Conservation (phyloP, 1,139 yeast species). For the Saccharomycopsis phalli region DNA sequence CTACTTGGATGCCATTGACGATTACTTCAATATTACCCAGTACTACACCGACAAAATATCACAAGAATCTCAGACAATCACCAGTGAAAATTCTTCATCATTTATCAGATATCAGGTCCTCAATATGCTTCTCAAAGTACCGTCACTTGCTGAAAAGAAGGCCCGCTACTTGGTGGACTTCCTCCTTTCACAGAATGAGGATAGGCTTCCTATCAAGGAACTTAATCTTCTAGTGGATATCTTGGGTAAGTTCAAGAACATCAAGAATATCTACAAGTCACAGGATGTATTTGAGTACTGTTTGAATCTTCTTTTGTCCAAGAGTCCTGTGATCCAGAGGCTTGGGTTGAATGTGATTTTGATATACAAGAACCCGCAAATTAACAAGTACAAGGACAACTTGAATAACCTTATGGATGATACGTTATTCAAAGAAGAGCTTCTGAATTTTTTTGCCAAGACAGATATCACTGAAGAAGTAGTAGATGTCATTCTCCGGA, state of each 20-base stretch:
- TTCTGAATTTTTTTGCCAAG: slow-evolving; percentile 50
- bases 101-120: slow-evolving; percentile 26
- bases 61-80: slow-evolving; percentile 20
- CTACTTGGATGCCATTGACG: slow-evolving; percentile 26
- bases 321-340: slow-evolving; percentile 55
- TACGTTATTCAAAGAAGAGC: slow-evolving; percentile 75
- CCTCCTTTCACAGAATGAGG: slow-evolving; percentile 32
- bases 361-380: slow-evolving; percentile 48
- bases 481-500: slow-evolving; percentile 68
- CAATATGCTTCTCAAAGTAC: slow-evolving; percentile 41
- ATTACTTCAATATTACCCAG: slow-evolving; percentile 29
- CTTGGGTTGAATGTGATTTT: slow-evolving; percentile 66
- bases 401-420: slow-evolving; percentile 74
- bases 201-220: slow-evolving; percentile 54
- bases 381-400: slow-evolving; percentile 65
- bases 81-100: slow-evolving; percentile 22
- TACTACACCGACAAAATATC: background rate
- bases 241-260: slow-evolving; percentile 56
- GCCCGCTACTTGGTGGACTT: slow-evolving; percentile 48
- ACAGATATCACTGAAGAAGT: slow-evolving; percentile 58
- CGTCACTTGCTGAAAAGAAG: slow-evolving; percentile 60
- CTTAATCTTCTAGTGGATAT: slow-evolving; percentile 50
- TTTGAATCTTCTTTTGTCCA: slow-evolving; percentile 52
- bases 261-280: slow-evolving; percentile 44
- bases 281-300: slow-evolving; percentile 46